Evolutionary conservation across 352 stramenopile species (phyloP).

Genomic region (Elongisporangium anandrum): DNA sequence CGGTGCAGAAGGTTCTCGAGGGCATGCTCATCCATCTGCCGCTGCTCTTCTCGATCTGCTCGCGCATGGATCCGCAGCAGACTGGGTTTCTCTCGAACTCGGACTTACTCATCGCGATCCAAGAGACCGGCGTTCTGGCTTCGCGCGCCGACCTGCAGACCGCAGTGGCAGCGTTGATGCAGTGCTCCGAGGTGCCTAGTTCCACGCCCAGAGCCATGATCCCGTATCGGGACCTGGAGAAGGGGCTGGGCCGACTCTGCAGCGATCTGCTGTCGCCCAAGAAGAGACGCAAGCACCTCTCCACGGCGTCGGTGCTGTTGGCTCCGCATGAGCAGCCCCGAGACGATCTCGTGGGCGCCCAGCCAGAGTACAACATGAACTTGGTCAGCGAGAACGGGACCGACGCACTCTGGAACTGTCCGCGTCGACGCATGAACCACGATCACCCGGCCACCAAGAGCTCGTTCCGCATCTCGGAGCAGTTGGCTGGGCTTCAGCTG

Average conservation of each 20-base stretch:
- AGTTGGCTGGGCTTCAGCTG: conserved; percentile 9
- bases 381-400: conserved; percentile 22
- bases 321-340: conserved; percentile 42
- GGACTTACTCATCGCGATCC: conserved; percentile 47
- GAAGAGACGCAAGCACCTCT: conserved; percentile 60
- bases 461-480: conserved; percentile 52
- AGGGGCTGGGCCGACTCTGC: conserved; percentile 40
- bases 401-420: conserved; percentile 61
- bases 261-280: conserved; percentile 67
- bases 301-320: conserved; percentile 63
- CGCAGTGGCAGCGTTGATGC: conserved; percentile 41
- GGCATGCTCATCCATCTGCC: conserved; percentile 50
- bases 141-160: conserved; percentile 51
- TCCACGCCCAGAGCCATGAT: conserved; percentile 15
- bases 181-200: conserved; percentile 11
- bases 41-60: conserved; percentile 37
- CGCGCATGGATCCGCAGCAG: conserved; percentile 36
- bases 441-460: conserved; percentile 55
- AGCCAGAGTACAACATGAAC: conserved; percentile 30
- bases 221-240: conserved; percentile 40
- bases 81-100: conserved; percentile 33
- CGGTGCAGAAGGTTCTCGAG: conserved; percentile 71
- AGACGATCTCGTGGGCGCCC: conserved; percentile 12
- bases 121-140: conserved; percentile 57
- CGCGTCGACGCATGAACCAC: conserved; percentile 53